phyloP scores from a whole-genome alignment of 139 green algal genomes.

The Micractinium conductrix region DNA sequence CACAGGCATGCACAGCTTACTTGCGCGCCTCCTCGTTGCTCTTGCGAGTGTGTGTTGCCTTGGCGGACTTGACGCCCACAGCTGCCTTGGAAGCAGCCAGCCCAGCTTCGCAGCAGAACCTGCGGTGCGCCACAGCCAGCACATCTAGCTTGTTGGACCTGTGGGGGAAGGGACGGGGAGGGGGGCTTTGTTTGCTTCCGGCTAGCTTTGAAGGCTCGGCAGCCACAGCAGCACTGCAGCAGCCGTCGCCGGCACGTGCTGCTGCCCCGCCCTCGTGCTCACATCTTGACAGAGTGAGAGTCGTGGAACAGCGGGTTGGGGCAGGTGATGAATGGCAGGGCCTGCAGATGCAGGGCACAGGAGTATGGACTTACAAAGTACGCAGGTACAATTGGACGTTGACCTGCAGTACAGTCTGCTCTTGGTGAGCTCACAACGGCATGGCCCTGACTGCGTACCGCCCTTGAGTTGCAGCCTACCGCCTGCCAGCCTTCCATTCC shows the following conservation, averaged over 20 bases:
- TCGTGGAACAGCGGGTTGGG: not conserved
- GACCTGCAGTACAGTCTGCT: not conserved
- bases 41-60: not conserved
- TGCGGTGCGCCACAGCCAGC: conserved; percentile 8
- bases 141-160: conserved; percentile 19
- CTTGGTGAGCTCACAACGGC: no score
- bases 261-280: not conserved
- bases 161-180: not conserved
- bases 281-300: not conserved
- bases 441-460: no score
- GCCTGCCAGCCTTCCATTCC: not conserved
- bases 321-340: not conserved
- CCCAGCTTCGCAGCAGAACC: not conserved
- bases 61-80: not conserved
- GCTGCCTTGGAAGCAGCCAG: not conserved
- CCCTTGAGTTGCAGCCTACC: no score
- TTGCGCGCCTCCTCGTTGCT: not conserved
- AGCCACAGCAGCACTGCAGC: no score
- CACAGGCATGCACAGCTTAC: no score
- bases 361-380: no score
- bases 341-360: no score
- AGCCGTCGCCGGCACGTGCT: not conserved
- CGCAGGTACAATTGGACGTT: not conserved
- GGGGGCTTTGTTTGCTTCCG: no score
- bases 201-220: no score